A percentile compares a stretch with the other conserved stretches of the same genome.
phyloP scores from a whole-genome alignment of 805 yeast genomes.

The Starmerella khaoyaiensis region DNA sequence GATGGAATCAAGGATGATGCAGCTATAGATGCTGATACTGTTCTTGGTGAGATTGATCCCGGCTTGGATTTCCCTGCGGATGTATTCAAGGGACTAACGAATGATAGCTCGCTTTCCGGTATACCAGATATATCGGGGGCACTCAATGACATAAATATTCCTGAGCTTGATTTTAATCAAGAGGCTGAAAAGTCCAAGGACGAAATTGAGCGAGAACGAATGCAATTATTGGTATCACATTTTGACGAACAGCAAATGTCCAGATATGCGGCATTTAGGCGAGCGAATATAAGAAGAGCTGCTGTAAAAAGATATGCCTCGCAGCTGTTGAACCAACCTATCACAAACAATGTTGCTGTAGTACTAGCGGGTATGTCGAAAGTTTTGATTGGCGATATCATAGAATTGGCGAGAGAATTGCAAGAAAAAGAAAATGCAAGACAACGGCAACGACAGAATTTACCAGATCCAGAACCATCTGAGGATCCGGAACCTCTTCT shows the following conservation, averaged over 20 bases:
- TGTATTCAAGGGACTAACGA: too few relatives aligned
- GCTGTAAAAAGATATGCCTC: slow-evolving; percentile 73
- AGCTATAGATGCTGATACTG: too few relatives aligned
- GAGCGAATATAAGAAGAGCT: slow-evolving; percentile 59
- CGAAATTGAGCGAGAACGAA: slow-evolving; percentile 27
- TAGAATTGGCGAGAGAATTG: slow-evolving; percentile 65
- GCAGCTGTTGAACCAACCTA: slow-evolving; percentile 63
- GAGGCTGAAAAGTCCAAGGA: slow-evolving; percentile 8
- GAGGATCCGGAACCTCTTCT: slow-evolving; percentile 41
- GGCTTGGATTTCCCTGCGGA: too few relatives aligned
- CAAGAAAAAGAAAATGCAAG: slow-evolving; percentile 34
- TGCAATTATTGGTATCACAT: slow-evolving; percentile 47
- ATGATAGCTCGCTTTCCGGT: too few relatives aligned
- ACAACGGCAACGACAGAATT: slow-evolving; percentile 1
- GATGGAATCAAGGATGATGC: too few relatives aligned
- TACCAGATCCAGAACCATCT: slow-evolving; percentile 14
- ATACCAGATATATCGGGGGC: too few relatives aligned
- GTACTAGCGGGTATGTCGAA: slow-evolving; percentile 78
- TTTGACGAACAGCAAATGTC: slow-evolving; percentile 75
- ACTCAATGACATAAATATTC: too few relatives aligned
- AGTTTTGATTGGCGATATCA: slow-evolving; percentile 78
- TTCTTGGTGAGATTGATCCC: too few relatives aligned
- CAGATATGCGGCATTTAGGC: slow-evolving; percentile 71
- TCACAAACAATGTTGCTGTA: slow-evolving; percentile 67
- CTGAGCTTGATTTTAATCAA: too few relatives aligned